phyloP scores from a whole-genome alignment of 305 asterid species.

The Solanum aculeatissimum region DNA sequence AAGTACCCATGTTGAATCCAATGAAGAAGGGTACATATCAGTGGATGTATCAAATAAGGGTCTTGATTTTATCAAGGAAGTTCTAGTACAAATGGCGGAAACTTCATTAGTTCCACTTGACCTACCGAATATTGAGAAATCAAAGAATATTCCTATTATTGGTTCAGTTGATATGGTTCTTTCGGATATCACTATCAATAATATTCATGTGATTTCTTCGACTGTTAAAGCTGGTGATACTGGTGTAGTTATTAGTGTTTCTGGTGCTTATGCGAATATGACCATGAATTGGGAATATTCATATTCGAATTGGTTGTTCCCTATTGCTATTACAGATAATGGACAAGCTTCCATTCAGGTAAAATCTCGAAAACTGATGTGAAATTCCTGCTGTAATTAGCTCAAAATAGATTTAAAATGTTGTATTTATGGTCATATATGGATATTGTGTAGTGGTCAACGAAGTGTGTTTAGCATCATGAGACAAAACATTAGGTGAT shows the following conservation, averaged over 20 bases:
- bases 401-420: neutral
- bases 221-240: slow-evolving; percentile 51
- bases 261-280: slow-evolving; percentile 79
- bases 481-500: neutral
- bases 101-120: slow-evolving; percentile 64
- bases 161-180: slow-evolving; percentile 48
- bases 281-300: slow-evolving; percentile 74
- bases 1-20: slow-evolving; percentile 16
- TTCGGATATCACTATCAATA: slow-evolving; percentile 36
- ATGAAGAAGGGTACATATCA: slow-evolving; percentile 39
- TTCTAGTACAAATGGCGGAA: slow-evolving; percentile 45
- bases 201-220: slow-evolving; percentile 50
- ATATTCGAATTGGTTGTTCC: slow-evolving; percentile 52
- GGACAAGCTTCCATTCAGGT: slow-evolving; percentile 80
- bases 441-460: neutral
- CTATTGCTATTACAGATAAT: slow-evolving; percentile 47
- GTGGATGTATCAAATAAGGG: slow-evolving; percentile 58
- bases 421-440: neutral
- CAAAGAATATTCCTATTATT: slow-evolving; percentile 44
- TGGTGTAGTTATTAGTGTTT: slow-evolving; percentile 49
- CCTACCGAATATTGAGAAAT: slow-evolving; percentile 44
- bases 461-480: neutral
- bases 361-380: neutral
- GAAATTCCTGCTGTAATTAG: neutral
- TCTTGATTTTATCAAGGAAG: slow-evolving; percentile 60